Conservation (phyloP, 2,329 filamentous ascomycete species). For the Fusarium domesticum region DNA sequence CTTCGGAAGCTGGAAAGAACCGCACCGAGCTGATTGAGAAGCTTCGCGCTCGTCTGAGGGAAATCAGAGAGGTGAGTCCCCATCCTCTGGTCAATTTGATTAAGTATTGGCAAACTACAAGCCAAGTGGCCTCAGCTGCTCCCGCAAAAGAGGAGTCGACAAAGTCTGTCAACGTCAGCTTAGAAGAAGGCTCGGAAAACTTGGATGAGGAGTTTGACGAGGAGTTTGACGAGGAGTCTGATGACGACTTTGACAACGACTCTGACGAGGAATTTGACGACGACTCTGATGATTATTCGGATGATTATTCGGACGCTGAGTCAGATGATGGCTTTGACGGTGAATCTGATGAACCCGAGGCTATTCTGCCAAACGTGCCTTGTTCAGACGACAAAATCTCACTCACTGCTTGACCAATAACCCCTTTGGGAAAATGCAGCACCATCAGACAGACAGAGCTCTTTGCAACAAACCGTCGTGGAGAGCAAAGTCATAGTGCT, state of each 20-base stretch:
- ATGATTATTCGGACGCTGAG: background rate
- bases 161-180: background rate
- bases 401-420: too few relatives aligned
- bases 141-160: background rate
- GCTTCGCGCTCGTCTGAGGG: constrained; percentile 52
- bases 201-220: background rate
- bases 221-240: background rate
- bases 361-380: background rate
- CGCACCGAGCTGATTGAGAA: constrained; percentile 54
- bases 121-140: constrained; percentile 10
- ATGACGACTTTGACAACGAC: background rate
- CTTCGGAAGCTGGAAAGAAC: constrained; percentile 40
- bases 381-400: background rate
- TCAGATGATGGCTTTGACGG: background rate
- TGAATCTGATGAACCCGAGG: background rate
- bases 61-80: constrained; percentile 57
- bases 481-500: too few relatives aligned
- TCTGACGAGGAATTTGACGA: background rate
- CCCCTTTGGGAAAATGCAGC: too few relatives aligned
- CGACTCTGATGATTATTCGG: background rate
- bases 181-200: background rate
- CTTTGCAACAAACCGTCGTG: too few relatives aligned
- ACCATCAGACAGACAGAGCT: too few relatives aligned
- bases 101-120: constrained; percentile 5
- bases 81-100: constrained; percentile 10